Conservation (phyloP, 768 basidiomycete species). For the Porphyrellus cyaneotinctus region DNA sequence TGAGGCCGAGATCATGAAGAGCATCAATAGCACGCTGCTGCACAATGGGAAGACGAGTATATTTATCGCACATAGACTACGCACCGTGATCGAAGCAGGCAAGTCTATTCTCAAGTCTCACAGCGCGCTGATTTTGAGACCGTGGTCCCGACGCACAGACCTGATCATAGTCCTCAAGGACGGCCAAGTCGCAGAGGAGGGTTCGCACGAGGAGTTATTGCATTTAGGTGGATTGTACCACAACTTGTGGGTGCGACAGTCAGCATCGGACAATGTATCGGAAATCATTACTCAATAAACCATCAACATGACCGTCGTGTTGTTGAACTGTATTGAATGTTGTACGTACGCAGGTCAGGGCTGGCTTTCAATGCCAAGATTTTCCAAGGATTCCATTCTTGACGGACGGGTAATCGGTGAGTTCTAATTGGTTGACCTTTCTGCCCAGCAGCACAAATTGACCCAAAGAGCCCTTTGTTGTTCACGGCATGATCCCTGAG, state of each 20-base stretch:
- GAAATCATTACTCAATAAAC: slow-evolving; percentile 11
- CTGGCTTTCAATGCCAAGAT: no score
- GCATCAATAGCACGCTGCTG: slow-evolving; percentile 76
- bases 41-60: slow-evolving; percentile 86
- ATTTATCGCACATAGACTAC: slow-evolving; percentile 92
- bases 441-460: no score
- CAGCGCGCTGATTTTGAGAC: neutral
- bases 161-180: slow-evolving; percentile 90
- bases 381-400: no score
- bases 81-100: slow-evolving; percentile 91
- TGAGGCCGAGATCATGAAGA: slow-evolving; percentile 91
- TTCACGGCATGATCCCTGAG: no score
- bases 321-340: no score
- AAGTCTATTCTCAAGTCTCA: slow-evolving; percentile 19
- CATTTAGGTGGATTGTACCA: slow-evolving; percentile 65
- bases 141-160: slow-evolving; percentile 46
- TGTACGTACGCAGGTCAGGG: no score
- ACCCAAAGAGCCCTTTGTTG: no score
- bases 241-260: slow-evolving; percentile 81
- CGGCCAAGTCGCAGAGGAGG: slow-evolving; percentile 89
- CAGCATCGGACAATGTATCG: slow-evolving; percentile 34
- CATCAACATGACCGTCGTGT: neutral
- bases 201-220: slow-evolving; percentile 87
- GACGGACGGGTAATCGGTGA: no score
- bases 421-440: no score